Conservation (phyloP, 2,329 filamentous ascomycete species). For the Exophiala calicioides region DNA sequence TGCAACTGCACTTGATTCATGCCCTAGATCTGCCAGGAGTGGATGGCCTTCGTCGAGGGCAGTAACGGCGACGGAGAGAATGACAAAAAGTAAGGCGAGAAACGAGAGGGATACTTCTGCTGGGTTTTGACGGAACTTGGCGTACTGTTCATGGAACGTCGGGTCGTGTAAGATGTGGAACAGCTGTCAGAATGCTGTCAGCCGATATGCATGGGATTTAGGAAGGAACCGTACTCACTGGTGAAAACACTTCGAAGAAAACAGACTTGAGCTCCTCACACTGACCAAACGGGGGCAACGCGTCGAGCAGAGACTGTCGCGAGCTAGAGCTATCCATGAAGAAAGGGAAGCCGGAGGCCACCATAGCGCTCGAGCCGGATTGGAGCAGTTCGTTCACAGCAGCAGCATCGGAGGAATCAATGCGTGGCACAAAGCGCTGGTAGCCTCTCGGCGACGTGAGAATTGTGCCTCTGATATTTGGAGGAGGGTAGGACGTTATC, state of each 20-base stretch:
- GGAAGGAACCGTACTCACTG: constrained; percentile 32
- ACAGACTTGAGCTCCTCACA: constrained; percentile 41
- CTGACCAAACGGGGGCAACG: constrained; percentile 39
- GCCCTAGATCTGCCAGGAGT: constrained; percentile 40
- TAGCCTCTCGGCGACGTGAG: constrained; percentile 33
- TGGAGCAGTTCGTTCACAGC: constrained; percentile 17
- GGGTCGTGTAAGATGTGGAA: constrained; percentile 46
- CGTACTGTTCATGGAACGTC: constrained; percentile 43
- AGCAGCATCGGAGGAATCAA: constrained; percentile 30
- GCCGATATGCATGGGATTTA: no score
- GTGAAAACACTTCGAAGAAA: constrained; percentile 43
- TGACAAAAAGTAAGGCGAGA: constrained; percentile 43
- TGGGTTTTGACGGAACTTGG: constrained; percentile 40
- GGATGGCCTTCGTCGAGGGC: constrained; percentile 41
- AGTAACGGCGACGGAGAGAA: constrained; percentile 42
- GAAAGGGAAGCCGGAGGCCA: constrained; percentile 34
- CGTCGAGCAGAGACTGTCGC: constrained; percentile 35
- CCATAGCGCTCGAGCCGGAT: constrained; percentile 7
- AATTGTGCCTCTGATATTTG: constrained; percentile 33
- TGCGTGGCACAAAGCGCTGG: constrained; percentile 36
- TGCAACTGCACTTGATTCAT: constrained; percentile 39
- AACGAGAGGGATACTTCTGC: constrained; percentile 40
- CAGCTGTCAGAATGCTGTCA: constrained; percentile 28
- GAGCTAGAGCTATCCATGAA: constrained; percentile 32
- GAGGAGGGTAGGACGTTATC: no score